Evolutionary conservation across 768 basidiomycete genomes (phyloP), one percentile per base, ranked within the genome.

Genomic region (Termitomyces heimii): DNA sequence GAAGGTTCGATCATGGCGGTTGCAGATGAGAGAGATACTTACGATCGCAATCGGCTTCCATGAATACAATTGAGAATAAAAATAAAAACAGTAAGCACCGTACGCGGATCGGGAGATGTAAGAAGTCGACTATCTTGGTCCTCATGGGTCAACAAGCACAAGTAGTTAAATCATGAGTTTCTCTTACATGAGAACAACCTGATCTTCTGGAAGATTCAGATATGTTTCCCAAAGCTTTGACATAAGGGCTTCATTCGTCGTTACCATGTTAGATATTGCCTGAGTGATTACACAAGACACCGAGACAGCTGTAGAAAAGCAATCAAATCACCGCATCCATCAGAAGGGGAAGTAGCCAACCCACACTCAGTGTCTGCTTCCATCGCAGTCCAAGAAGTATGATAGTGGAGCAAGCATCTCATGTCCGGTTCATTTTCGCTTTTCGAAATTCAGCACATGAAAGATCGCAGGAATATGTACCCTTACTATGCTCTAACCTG

Each of bases 261-360:
- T 92, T 32, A 95, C 80, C 24, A 93, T 75, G 68, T 97, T 97
- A 20, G 92, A 89, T 29, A 96, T 76, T 4, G 89, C 74, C 68
- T 97, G 93, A 2, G 86, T 76, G 29, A 91, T 73, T 57, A 90
- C 78, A 16, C 89, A 79, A 8, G 88, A 84, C 20, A 81, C 75
- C 0, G 78, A 71, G 54, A 82, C 77, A 57, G 82, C 94, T 95
- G 65, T 49, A 16, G 37, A 53, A 29, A n/a, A n/a, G n/a, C 10
- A 10, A 45, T 44, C 51, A 50, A 43, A 44, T 9, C 22, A 35
- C 40, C 43, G 20, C 37, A 48, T 44, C 31, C 37, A 48, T 44
- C 31, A 9, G 20, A 29, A 50, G 34, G 24, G 56, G 54, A 42
- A 60, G 55, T 12, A 32, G 52, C 49, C 31, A 64, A 75, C 73